Base-by-base conservation (phyloP, 2,329 filamentous ascomycete genomes). In the Ophiosphaerella narmari region DNA sequence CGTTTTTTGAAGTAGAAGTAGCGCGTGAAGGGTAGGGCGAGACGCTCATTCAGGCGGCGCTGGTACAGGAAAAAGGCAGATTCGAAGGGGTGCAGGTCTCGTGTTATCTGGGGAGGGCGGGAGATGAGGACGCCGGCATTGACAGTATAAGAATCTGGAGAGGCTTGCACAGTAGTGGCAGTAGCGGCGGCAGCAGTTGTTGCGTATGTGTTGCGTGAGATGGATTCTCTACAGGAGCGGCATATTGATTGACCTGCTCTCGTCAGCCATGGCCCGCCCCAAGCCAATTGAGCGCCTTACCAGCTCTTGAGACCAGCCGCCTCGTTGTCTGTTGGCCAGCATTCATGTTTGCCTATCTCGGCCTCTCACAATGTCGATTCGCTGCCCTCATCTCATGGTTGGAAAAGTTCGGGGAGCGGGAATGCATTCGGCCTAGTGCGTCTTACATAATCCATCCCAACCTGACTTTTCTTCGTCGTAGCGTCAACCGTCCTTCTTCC, bases 41-140 rank as follows among this genome's bases (percentile, higher is more conserved):
- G 82, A 37, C 94, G 89, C 80, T 99, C 94, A 75, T 97, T 96
- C 53, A 99, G 82, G 12, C 94, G 91, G 66, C 93, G 93, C 78
- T 99, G 94, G 78, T 99, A 99, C 73, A 99, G 91, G 80, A 88
- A 96, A 77, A 88, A 97, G 57, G 93, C 82, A 69, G 91, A 89
- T 75, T 99, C 94, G 75, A 99, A 97, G 11, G 90, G 82, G 31
- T 89, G 89, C 46, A 93, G 86, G 54, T 88, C 81, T 60, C 89
- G 88, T 23, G 94, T 97, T 66, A 99, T 81, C 51, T 95, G 80
- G 6, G 94, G 94, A 40, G 94, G 85, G 24, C 94, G 90, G 39
- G 91, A 94, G 57, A 99, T 85, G 62, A 97, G 85, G 52, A 97
- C 81, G 57, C 90, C 89, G 50, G 86, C 81, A 42, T 75, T 73